Percentiles rank a stretch among this genome's conserved stretches.
Evolutionary conservation across 106 monocot genomes (phyloP).

Genomic region (Dioscorea dumetorum): DNA sequence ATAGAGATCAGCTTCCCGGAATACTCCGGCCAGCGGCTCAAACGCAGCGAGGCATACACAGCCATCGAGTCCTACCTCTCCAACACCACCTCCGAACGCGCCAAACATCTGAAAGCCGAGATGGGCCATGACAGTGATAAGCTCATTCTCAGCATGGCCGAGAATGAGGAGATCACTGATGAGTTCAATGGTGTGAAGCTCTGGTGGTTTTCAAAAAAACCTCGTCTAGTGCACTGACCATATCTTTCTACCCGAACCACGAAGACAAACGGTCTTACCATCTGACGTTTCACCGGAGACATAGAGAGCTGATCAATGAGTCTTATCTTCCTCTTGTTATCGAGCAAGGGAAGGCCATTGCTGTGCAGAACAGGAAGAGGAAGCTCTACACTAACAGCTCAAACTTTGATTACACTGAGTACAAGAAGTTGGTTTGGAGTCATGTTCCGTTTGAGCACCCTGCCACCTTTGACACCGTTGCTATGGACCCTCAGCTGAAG

Average conservation of each 20-base stretch:
- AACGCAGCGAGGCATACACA: slow-evolving; percentile 32
- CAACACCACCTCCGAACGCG: slow-evolving; percentile 14
- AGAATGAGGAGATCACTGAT: slow-evolving; percentile 22
- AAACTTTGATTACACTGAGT: background rate
- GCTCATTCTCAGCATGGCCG: slow-evolving; percentile 23
- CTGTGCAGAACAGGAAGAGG: slow-evolving; percentile 8
- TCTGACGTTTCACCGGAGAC: slow-evolving; percentile 20
- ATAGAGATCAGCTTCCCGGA: slow-evolving; percentile 30
- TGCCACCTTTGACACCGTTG: slow-evolving; percentile 24
- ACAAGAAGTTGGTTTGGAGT: slow-evolving; percentile 5
- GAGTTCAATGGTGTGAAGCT: slow-evolving; percentile 7
- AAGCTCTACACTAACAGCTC: slow-evolving; percentile 24
- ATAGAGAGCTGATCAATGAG: slow-evolving; percentile 1
- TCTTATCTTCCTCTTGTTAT: slow-evolving; percentile 9
- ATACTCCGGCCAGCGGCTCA: slow-evolving; percentile 20
- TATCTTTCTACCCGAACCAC: background rate
- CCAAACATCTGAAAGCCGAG: slow-evolving; percentile 25
- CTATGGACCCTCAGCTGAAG: slow-evolving; percentile 19
- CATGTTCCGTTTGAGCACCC: slow-evolving; percentile 29
- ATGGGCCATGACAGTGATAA: slow-evolving; percentile 14
- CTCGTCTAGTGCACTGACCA: background rate
- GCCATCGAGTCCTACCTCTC: slow-evolving; percentile 27
- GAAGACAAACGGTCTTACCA: slow-evolving; percentile 6
- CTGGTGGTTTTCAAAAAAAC: slow-evolving; percentile 8
- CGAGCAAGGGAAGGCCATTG: slow-evolving; percentile 5